Conservation (phyloP, 495 filamentous ascomycete species). For the Podospora anserina region DNA sequence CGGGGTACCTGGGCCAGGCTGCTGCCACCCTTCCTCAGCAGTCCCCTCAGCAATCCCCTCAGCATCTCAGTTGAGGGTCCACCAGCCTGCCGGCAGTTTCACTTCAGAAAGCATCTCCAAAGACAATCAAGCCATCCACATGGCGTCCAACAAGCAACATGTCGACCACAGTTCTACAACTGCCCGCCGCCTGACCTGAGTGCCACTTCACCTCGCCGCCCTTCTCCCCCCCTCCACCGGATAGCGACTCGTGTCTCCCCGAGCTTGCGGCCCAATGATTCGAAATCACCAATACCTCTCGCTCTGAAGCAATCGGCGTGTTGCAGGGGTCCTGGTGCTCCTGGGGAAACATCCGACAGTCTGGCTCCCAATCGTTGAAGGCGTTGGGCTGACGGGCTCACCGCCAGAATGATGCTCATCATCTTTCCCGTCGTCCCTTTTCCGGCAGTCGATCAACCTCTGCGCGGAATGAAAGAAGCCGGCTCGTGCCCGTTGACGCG, state of each 20-base stretch:
- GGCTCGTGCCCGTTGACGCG: background rate
- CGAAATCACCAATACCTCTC: background rate
- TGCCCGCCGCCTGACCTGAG: background rate
- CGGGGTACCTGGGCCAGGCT: background rate
- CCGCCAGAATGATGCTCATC: constrained; percentile 13
- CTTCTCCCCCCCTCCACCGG: background rate
- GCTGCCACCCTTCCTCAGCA: background rate
- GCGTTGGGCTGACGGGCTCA: constrained; percentile 11
- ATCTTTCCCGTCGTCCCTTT: background rate
- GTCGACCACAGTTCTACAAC: background rate
- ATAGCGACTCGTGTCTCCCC: background rate
- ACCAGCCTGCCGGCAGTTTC: constrained; percentile 8
- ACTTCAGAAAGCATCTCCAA: background rate
- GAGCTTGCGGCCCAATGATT: background rate
- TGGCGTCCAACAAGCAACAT: background rate
- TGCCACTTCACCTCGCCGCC: background rate
- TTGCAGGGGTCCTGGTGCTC: background rate
- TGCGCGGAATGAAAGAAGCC: background rate
- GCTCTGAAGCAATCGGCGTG: background rate
- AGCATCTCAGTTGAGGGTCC: background rate
- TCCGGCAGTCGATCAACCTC: constrained; percentile 11
- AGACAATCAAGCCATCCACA: background rate
- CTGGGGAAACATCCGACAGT: constrained; percentile 5
- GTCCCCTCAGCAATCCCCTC: background rate
- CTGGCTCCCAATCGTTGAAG: constrained; percentile 1